Evolutionary conservation across 176 grass and related monocot species (phyloP).

Genomic region (Ensete glaucum): DNA sequence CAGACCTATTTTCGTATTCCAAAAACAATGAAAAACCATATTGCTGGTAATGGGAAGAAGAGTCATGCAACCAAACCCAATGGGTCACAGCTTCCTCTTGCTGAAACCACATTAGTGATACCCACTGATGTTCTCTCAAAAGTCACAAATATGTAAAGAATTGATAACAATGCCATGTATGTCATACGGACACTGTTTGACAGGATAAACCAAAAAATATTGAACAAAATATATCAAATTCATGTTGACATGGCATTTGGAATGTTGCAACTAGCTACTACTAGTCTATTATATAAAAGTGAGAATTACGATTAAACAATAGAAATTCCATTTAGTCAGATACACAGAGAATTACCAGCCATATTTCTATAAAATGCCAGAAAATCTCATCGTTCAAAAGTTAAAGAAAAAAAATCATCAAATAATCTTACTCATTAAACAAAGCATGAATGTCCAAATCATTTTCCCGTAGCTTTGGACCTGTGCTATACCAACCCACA

Average conservation of each 20-base stretch:
- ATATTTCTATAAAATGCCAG: neutral
- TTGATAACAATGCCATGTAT: neutral
- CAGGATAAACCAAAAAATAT: neutral
- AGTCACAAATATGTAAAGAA: neutral
- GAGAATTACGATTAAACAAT: neutral
- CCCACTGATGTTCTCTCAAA: neutral
- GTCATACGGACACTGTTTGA: neutral
- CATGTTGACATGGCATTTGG: neutral
- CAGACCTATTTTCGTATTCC: neutral
- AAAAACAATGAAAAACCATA: no score
- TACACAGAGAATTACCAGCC: neutral
- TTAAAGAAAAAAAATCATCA: neutral
- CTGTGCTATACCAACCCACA: slow-evolving; percentile 98
- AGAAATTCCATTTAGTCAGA: neutral
- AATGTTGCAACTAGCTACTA: neutral
- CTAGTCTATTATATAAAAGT: neutral
- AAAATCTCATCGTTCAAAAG: neutral
- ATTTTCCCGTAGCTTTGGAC: slow-evolving; percentile 95
- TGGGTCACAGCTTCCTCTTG: neutral
- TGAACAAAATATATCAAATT: neutral
- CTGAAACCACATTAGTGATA: no score
- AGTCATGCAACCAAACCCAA: neutral
- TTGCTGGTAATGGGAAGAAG: neutral
- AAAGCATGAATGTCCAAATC: slow-evolving; percentile 87
- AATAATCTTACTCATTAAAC: slow-evolving; percentile 65